phyloP scores from a whole-genome alignment of 2,329 filamentous ascomycete species.

The Monosporascus sp. region DNA sequence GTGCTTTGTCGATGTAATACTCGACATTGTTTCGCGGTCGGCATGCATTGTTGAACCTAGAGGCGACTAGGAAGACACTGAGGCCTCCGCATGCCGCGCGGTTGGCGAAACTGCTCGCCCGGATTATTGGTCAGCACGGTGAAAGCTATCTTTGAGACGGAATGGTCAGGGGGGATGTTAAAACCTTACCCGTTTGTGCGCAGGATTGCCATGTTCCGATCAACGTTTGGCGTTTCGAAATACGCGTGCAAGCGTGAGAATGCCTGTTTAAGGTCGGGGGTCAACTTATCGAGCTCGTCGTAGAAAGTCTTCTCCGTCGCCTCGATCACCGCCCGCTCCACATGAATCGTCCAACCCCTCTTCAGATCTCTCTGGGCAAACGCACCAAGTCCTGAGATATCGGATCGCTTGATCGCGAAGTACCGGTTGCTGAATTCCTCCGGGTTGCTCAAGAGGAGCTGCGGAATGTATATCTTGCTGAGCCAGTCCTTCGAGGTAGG shows the following conservation, averaged over 20 bases:
- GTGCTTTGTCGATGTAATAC: constrained; percentile 34
- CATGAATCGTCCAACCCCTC: constrained; percentile 34
- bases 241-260: constrained; percentile 35
- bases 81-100: constrained; percentile 9
- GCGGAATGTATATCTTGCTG: not conserved
- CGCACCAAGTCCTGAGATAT: constrained; percentile 38
- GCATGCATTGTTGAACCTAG: constrained; percentile 57
- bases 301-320: constrained; percentile 24
- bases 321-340: constrained; percentile 38
- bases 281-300: constrained; percentile 30
- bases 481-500: too few species aligned
- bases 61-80: constrained; percentile 44
- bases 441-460: not conserved
- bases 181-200: constrained; percentile 41
- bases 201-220: constrained; percentile 32
- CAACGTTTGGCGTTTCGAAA: constrained; percentile 19
- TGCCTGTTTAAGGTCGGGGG: constrained; percentile 20
- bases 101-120: constrained; percentile 2
- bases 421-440: constrained; percentile 29
- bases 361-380: constrained; percentile 37
- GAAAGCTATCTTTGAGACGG: too few species aligned
- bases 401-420: constrained; percentile 36
- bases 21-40: constrained; percentile 33
- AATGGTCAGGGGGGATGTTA: too few species aligned
- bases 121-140: not conserved